Evolutionary conservation across 306 rosid species (phyloP), one percentile per base, ranked within the genome.

Genomic region (Pueraria montana): DNA sequence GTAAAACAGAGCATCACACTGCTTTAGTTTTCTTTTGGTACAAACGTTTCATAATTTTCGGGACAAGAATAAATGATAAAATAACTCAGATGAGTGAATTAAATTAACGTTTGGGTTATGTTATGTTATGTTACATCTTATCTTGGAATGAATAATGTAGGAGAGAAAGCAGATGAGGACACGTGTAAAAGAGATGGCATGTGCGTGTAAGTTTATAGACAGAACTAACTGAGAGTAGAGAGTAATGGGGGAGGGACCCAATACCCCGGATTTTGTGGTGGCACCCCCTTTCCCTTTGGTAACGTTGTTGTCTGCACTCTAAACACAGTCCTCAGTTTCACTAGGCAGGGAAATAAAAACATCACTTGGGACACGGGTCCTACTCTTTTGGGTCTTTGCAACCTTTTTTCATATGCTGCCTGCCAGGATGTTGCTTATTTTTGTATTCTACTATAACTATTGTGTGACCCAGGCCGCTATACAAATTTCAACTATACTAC

Each of bases 191-290:
- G 58, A 32, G 64, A 72, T 0, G 2, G 53, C 20, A 70, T 45
- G 24, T 46, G 76, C 1, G 42, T 71, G 63, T 63, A 72, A 72
- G 50, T 18, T 18, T 12, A 0, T 69, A 20, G 38, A 45, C 75
- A 13, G 42, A 71, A 11, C 21, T 6, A n/a, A n/a, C n/a, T n/a
- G n/a, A n/a, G n/a, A n/a, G n/a, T n/a, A n/a, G 46, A 50, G 45
- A 49, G 62, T 30, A 36, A 36, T 30, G 26, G 17, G 26, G 2
- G 36, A 27, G 68, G 79, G 68, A 20, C 80, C 80, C 80, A 76
- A 4, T 5, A 17, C 8, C 32, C 72, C 72, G 80, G 30, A 76
- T 76, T 61, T 43, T 76, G 72, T 61, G 72, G 71, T 40, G 56
- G 12, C 45, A 38, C 9, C 21, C 1, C 32, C 1, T 27, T 27